These are phyloP conservation scores for Myxozyma neotropica DNA, from an alignment of 805 yeast species.

Conservation along the genomic window DNA sequence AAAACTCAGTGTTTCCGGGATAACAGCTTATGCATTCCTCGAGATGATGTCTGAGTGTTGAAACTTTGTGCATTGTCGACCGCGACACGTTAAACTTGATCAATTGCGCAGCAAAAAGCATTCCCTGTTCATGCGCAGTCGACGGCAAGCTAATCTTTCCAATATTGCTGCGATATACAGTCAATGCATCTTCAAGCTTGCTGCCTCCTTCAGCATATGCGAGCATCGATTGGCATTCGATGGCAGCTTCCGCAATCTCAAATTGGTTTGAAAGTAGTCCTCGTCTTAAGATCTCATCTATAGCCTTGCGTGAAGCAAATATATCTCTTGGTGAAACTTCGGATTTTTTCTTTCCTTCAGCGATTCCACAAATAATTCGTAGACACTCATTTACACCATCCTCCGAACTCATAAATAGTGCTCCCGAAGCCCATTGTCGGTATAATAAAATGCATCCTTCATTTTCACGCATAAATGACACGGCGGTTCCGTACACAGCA, in stretches of 20 bases:
- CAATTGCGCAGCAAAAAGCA: conserved; percentile 11
- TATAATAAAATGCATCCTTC: conserved; percentile 12
- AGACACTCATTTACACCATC: neutral
- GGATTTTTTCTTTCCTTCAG: neutral
- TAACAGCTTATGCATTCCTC: conserved; percentile 8
- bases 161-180: neutral
- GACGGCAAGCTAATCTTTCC: neutral
- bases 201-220: neutral
- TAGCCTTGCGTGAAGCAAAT: neutral
- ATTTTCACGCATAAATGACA: neutral
- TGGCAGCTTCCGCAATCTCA: conserved; percentile 14
- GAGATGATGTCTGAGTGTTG: conserved; percentile 18
- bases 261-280: neutral
- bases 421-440: conserved; percentile 10
- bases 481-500: conserved; percentile 6
- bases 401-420: neutral
- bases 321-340: neutral
- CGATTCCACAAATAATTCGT: neutral
- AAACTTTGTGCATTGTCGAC: conserved; percentile 14
- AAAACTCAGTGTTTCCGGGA: conserved; percentile 16
- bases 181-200: neutral
- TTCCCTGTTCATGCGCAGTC: neutral
- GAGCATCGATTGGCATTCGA: conserved; percentile 12
- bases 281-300: neutral
- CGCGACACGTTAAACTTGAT: conserved; percentile 8